Evolutionary conservation across 495 filamentous ascomycete genomes (phyloP), one percentile per base, ranked within the genome.

Genomic region (Terfezia boudieri): DNA sequence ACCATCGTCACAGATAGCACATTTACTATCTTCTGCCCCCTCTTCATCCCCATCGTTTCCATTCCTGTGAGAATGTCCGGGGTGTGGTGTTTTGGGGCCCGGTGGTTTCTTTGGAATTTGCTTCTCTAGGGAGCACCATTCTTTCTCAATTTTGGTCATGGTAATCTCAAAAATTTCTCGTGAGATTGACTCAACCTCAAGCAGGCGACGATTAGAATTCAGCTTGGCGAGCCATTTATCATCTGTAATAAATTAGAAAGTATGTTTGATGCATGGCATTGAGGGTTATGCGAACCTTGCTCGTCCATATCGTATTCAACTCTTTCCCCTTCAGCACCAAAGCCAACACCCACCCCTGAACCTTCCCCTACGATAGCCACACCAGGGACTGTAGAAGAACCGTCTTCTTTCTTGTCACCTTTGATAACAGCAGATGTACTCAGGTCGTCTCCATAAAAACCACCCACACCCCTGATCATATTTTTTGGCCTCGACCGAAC

Each of bases 231-330:
- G 71, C 90, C 92, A 96, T 68, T 87, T 83, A 53, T 92, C 87
- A 65, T 99, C 90, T 51, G 9, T 12, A 51, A 12, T 22, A 26
- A n/a, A 32, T 12, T 17, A n/a, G 23, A 12, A n/a, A 7, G 41
- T 51, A 51, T 11, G 11, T 26, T 11, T 32, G 4, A 7, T 5
- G 12, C 43, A 20, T 20, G 20, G 20, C 20, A 48, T 20, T n/a
- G 20, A 14, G 16, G 26, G 22, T 22, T 22, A 2, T 22, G 11
- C 49, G 2, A 20, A 32, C 49, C 49, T 64, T 99, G 90, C 67
- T 96, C 90, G 63, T 99, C 90, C 90, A 99, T 96, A 60, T 99
- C 90, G 61, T 99, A 99, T 61, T 99, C 90, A 43, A 95, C 90
- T 46, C 41, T 14, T 9, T 46, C 41, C 16, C 58, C 59, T 36